Evolutionary conservation across 495 filamentous ascomycete genomes (phyloP).

Genomic region (Talaromyces borbonicus): DNA sequence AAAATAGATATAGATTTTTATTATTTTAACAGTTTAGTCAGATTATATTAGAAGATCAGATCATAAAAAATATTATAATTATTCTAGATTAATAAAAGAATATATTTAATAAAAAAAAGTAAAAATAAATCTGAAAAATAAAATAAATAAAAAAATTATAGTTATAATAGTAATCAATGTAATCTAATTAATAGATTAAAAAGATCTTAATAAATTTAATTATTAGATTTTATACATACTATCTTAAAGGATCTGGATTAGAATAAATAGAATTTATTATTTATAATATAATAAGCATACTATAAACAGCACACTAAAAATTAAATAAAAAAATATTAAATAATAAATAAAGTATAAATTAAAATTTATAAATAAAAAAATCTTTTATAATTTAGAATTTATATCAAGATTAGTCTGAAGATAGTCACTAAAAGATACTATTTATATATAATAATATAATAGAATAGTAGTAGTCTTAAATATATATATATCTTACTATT

Average conservation of each 20-base stretch:
- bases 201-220: no score
- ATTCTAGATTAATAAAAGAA: neutral
- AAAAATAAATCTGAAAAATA: neutral
- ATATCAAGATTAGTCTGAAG: neutral
- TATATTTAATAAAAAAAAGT: neutral
- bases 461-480: neutral
- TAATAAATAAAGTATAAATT: neutral
- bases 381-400: neutral
- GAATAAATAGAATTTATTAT: no score
- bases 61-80: neutral
- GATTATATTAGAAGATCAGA: neutral
- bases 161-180: neutral
- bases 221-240: no score
- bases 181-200: no score
- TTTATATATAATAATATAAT: neutral
- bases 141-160: neutral
- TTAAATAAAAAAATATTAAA: no score
- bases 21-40: neutral
- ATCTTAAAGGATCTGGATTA: no score
- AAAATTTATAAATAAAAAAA: neutral
- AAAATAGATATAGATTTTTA: neutral
- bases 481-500: neutral
- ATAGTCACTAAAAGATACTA: neutral
- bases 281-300: no score
- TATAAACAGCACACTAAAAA: no score